phyloP scores from a whole-genome alignment of 371 early-diverging fungal genomes.

The Capillidium heterosporum region DNA sequence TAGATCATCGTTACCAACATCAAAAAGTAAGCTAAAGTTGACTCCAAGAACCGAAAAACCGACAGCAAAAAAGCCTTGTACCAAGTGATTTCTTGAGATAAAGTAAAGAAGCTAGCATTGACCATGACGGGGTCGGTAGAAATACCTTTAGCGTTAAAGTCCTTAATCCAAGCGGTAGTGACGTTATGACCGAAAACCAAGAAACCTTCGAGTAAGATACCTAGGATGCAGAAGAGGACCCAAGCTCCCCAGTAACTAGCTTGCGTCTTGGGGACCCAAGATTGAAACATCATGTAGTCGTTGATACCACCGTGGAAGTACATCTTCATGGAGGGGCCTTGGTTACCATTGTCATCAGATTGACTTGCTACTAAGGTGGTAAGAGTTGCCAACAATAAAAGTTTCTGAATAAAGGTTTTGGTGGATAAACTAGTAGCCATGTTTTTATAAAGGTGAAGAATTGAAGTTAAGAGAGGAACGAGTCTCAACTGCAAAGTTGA shows the following conservation, averaged over 20 bases:
- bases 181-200: slow-evolving; percentile 6
- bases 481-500: no score
- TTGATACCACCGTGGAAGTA: slow-evolving; percentile 24
- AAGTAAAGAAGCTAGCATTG: neutral
- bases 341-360: no score
- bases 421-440: no score
- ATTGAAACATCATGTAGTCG: slow-evolving; percentile 17
- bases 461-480: no score
- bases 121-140: neutral
- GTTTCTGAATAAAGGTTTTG: no score
- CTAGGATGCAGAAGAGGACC: slow-evolving; percentile 10
- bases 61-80: neutral
- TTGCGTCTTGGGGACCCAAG: slow-evolving; percentile 9
- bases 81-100: neutral
- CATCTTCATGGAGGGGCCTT: slow-evolving; percentile 24
- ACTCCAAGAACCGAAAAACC: slow-evolving; percentile 8
- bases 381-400: no score
- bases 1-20: slow-evolving; percentile 37
- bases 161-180: slow-evolving; percentile 4
- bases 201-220: slow-evolving; percentile 7
- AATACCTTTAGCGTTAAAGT: neutral
- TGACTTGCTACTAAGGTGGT: no score
- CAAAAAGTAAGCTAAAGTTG: slow-evolving; percentile 17
- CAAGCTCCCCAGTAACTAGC: slow-evolving; percentile 7
- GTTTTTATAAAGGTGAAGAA: no score